phyloP scores from a whole-genome alignment of 2,329 filamentous ascomycete genomes.

The Alternaria gaisen region DNA sequence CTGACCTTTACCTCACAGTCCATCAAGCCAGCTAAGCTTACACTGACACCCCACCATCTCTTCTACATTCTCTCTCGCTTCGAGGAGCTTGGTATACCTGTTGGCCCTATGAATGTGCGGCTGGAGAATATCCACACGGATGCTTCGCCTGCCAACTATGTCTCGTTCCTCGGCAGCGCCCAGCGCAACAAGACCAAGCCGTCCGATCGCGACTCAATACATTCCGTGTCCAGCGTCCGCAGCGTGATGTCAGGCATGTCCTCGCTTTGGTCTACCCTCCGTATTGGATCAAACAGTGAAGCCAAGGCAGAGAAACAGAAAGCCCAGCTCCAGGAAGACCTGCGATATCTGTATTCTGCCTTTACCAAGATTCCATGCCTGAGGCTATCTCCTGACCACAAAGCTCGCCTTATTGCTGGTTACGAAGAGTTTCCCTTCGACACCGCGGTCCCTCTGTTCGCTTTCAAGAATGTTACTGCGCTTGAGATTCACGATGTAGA shows the following conservation, averaged over 20 bases:
- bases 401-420: conserved; percentile 85
- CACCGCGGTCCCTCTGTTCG: conserved; percentile 93
- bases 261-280: conserved; percentile 87
- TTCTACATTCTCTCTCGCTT: conserved; percentile 97
- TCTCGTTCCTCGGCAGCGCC: conserved; percentile 89
- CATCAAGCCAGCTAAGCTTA: conserved; percentile 89
- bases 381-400: conserved; percentile 89
- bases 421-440: conserved; percentile 99
- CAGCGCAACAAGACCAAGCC: conserved; percentile 80
- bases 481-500: conserved; percentile 95
- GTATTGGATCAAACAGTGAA: conserved; percentile 79
- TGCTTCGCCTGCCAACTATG: conserved; percentile 87
- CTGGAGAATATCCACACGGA: conserved; percentile 94
- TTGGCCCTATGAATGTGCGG: conserved; percentile 95
- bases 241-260: conserved; percentile 99
- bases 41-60: conserved; percentile 92
- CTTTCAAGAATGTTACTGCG: conserved; percentile 95
- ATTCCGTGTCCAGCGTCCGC: conserved; percentile 94
- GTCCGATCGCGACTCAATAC: conserved; percentile 88
- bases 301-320: conserved; percentile 91
- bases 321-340: conserved; percentile 80
- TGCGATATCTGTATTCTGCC: conserved; percentile 96
- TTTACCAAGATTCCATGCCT: conserved; percentile 98
- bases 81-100: conserved; percentile 87
- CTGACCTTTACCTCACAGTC: conserved; percentile 84